Conservation (phyloP, 148 eudicot genomes). For the Amaranthus hypochondriacus region DNA sequence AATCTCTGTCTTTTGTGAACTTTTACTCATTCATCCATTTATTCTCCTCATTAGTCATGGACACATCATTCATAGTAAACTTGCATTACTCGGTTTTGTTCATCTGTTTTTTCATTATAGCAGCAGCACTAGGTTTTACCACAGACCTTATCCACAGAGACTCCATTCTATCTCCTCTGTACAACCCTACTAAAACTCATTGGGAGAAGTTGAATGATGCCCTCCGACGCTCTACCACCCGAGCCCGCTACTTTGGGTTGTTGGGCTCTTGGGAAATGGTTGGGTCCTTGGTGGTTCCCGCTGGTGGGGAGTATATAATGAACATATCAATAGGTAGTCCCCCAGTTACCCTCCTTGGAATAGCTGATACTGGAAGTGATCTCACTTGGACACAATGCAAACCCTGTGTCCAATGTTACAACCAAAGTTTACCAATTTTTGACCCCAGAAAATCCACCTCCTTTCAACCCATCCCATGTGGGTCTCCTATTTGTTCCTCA, state of each 20-base stretch:
- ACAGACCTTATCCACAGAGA: conserved; percentile 31
- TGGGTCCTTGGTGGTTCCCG: conserved; percentile 9
- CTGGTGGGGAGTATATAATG: conserved; percentile 38
- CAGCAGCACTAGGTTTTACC: conserved; percentile 4
- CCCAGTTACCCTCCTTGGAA: conserved; percentile 24
- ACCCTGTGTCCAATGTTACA: conserved; percentile 38
- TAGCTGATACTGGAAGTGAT: conserved; percentile 46
- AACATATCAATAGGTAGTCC: conserved; percentile 48
- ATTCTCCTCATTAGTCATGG: background rate
- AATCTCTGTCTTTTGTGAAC: background rate
- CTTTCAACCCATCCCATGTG: conserved; percentile 29
- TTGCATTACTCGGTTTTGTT: conserved; percentile 8
- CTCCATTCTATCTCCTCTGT: conserved; percentile 26
- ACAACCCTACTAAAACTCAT: conserved; percentile 22
- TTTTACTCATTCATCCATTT: background rate
- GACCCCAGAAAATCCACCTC: conserved; percentile 37
- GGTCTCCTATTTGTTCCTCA: conserved; percentile 26
- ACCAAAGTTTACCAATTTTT: conserved; percentile 33
- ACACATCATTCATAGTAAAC: background rate
- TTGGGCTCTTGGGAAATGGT: background rate
- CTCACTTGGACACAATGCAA: conserved; percentile 48
- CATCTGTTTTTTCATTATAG: background rate
- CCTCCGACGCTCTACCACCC: conserved; percentile 18
- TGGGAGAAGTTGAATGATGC: conserved; percentile 20
- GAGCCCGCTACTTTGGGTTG: conserved; percentile 4